These are phyloP conservation scores for Colletotrichum karsti DNA, from an alignment of 2,329 filamentous ascomycete species.

Conservation along the genomic window DNA sequence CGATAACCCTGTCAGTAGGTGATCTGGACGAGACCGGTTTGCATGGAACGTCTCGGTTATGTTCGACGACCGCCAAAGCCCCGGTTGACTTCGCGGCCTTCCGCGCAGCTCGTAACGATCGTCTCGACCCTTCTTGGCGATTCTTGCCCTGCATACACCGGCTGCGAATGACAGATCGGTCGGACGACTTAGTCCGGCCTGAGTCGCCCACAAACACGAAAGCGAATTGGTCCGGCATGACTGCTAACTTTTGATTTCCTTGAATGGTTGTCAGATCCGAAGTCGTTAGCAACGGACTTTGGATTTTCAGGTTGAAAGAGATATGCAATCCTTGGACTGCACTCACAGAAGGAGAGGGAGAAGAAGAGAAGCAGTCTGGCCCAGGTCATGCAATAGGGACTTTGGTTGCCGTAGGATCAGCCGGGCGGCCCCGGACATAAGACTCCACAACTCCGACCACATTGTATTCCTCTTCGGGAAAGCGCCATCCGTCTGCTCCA, in stretches of 20 bases:
- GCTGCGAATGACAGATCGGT: conserved; percentile 8
- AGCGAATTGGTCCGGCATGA: not conserved
- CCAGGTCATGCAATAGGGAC: too few species aligned
- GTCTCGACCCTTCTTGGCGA: not conserved
- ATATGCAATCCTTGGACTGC: too few species aligned
- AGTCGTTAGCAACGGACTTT: too few species aligned
- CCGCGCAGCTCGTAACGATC: not conserved
- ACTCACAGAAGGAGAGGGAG: too few species aligned
- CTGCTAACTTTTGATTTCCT: too few species aligned
- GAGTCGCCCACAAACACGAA: not conserved
- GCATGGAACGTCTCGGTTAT: not conserved
- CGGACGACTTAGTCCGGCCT: not conserved
- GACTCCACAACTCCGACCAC: not conserved
- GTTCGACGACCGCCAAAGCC: not conserved
- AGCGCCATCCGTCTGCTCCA: not conserved
- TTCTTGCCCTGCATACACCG: conserved; percentile 5
- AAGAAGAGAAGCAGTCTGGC: too few species aligned
- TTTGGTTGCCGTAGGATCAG: not conserved
- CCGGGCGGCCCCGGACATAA: not conserved
- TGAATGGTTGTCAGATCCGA: too few species aligned
- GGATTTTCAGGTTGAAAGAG: too few species aligned
- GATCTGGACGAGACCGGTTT: not conserved
- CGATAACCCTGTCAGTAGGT: too few species aligned
- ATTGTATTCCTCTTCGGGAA: not conserved
- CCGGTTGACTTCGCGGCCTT: not conserved